A percentile compares a stretch with the other conserved stretches of the same genome.
Conservation (phyloP, 768 basidiomycete species). For the Boletus pseudopeckii region DNA sequence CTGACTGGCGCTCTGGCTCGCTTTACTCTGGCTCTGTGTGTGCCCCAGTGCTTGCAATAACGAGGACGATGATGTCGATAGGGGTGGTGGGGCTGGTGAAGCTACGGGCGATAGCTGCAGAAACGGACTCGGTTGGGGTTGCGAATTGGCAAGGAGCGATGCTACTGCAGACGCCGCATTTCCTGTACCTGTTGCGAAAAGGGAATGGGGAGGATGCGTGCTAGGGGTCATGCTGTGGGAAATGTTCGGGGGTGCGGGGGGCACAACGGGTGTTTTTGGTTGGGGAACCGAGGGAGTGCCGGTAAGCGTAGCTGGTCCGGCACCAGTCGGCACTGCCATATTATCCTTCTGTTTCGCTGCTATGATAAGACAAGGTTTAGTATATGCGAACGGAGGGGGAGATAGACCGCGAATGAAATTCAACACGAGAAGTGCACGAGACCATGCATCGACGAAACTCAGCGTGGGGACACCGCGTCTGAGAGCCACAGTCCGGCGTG, state of each 20-base stretch:
- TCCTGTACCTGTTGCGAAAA: conserved; percentile 20
- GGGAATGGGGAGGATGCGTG: conserved; percentile 30
- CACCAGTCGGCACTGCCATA: conserved; percentile 7
- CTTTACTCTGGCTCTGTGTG: conserved; percentile 9
- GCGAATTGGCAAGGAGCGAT: conserved; percentile 18
- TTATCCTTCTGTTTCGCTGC: conserved; percentile 27
- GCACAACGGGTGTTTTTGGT: conserved; percentile 19
- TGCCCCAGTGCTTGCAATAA: conserved; percentile 25
- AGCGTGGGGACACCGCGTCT: not conserved
- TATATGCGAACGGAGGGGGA: not conserved
- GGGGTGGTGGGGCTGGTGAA: conserved; percentile 17
- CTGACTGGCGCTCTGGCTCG: conserved; percentile 2
- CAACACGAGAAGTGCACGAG: too few relatives aligned
- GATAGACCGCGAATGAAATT: not conserved
- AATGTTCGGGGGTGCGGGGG: conserved; percentile 11
- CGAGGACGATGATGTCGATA: conserved; percentile 21
- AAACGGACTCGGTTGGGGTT: conserved; percentile 31
- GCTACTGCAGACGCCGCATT: conserved; percentile 12
- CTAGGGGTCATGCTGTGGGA: conserved; percentile 31
- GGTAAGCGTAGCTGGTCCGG: conserved; percentile 11
- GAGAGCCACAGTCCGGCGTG: not conserved
- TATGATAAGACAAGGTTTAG: conserved; percentile 5
- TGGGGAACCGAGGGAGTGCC: conserved; percentile 7
- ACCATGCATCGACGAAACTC: not conserved
- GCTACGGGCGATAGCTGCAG: conserved; percentile 18